These are phyloP conservation scores for Graphilbum sp. DNA, from an alignment of 2,329 filamentous ascomycete species.

Conservation along the genomic window DNA sequence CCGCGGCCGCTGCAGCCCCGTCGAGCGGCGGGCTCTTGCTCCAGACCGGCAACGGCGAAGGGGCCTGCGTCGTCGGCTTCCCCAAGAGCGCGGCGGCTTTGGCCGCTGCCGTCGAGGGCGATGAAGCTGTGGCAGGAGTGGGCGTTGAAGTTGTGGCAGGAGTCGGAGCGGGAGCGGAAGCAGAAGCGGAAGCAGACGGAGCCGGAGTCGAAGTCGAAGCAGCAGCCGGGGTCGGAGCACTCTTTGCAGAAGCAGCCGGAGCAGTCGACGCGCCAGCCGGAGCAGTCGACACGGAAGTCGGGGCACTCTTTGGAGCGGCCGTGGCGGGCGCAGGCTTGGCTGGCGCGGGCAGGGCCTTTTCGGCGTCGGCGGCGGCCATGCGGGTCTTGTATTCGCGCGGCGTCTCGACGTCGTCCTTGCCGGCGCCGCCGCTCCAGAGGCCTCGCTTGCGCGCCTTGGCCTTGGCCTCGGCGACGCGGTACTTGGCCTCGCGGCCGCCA, in stretches of 20 bases:
- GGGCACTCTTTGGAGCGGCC: too few species aligned
- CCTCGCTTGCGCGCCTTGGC: constrained; percentile 50
- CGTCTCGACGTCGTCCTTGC: constrained; percentile 48
- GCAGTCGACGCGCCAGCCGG: too few species aligned
- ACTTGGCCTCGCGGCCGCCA: constrained; percentile 50
- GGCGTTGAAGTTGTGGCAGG: neutral
- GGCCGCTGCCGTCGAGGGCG: neutral
- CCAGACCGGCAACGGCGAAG: too few species aligned
- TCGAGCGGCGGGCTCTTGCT: too few species aligned
- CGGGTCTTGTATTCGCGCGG: constrained; percentile 73
- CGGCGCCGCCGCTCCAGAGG: constrained; percentile 56
- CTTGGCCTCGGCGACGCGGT: constrained; percentile 47
- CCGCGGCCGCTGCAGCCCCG: too few species aligned
- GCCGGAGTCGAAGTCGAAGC: neutral
- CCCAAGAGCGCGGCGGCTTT: too few species aligned
- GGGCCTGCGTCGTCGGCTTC: too few species aligned
- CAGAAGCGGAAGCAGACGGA: neutral
- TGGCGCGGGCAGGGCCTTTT: neutral
- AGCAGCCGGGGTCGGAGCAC: too few species aligned
- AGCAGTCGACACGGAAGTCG: too few species aligned
- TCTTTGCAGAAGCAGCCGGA: neutral
- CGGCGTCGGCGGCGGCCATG: constrained; percentile 19
- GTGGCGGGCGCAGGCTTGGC: neutral
- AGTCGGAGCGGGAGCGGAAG: neutral
- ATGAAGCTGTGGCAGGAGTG: neutral